Evolutionary conservation across 306 rosid genomes (phyloP).

Genomic region (Casuarina equisetifolia): DNA sequence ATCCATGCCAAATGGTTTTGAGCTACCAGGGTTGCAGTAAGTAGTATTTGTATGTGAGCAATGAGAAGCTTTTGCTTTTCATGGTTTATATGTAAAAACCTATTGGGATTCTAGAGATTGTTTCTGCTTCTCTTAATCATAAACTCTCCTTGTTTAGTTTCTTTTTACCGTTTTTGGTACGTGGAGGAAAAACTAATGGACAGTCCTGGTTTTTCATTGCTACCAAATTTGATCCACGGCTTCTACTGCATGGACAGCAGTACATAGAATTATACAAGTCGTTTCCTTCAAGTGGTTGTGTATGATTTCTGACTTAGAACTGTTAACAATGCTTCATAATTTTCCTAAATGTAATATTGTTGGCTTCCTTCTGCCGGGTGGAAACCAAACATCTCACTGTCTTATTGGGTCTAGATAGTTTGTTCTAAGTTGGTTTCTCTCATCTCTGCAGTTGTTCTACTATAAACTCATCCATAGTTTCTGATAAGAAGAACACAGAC

Average conservation of each 20-base stretch:
- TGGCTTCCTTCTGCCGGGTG: conserved; percentile 11
- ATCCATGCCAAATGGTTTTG: conserved; percentile 13
- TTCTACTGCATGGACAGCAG: conserved; percentile 89
- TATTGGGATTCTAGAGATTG: no score
- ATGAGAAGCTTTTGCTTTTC: conserved; percentile 9
- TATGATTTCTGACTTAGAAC: conserved; percentile 44
- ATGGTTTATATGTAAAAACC: background rate
- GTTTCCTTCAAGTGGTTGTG: conserved; percentile 70
- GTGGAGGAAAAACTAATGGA: conserved; percentile 1
- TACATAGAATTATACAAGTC: conserved; percentile 86
- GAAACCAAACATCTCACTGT: background rate
- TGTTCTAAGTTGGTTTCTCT: background rate
- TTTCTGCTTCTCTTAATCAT: background rate
- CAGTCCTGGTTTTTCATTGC: conserved; percentile 17
- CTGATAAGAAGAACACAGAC: no score
- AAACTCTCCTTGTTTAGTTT: conserved; percentile 3
- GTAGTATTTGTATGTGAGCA: conserved; percentile 33
- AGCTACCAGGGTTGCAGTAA: conserved; percentile 79
- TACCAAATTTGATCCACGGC: conserved; percentile 79
- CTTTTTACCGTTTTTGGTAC: background rate
- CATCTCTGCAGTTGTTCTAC: background rate
- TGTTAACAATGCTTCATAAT: conserved; percentile 12
- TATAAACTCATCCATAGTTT: background rate
- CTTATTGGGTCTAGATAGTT: background rate
- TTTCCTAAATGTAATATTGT: conserved; percentile 10